Percentiles rank a stretch among this genome's conserved stretches.
phyloP scores from a whole-genome alignment of 2,329 filamentous ascomycete species.

The Zymoseptoria tritici region DNA sequence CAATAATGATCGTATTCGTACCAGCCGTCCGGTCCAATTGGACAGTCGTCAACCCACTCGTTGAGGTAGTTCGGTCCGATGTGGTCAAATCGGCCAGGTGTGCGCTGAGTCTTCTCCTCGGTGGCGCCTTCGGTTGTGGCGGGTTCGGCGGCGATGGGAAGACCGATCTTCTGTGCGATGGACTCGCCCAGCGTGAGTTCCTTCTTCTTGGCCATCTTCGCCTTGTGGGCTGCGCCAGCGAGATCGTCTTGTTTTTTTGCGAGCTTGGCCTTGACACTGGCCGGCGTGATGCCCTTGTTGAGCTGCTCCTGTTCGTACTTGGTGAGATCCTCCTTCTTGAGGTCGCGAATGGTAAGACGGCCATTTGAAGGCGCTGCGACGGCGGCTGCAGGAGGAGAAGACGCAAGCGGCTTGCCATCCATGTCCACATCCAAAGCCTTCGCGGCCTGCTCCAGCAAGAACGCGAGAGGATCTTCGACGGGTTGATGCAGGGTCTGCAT shows the following conservation, averaged over 20 bases:
- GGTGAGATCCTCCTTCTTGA: slow-evolving; percentile 9
- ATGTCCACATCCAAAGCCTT: slow-evolving; percentile 43
- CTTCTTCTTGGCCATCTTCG: slow-evolving; percentile 11
- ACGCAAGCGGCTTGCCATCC: slow-evolving; percentile 30
- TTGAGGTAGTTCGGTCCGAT: not conserved
- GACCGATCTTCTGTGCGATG: slow-evolving; percentile 23
- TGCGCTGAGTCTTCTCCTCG: slow-evolving; percentile 2
- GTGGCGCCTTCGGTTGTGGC: slow-evolving; percentile 1
- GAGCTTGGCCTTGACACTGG: slow-evolving; percentile 10
- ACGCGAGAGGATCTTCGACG: slow-evolving; percentile 51
- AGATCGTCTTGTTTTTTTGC: slow-evolving; percentile 15
- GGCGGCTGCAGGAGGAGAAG: not conserved
- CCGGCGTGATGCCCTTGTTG: slow-evolving; percentile 7
- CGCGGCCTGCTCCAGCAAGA: slow-evolving; percentile 46
- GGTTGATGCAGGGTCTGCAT: slow-evolving; percentile 46
- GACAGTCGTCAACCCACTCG: not conserved
- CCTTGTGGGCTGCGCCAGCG: slow-evolving; percentile 13
- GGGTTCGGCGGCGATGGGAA: slow-evolving; percentile 2
- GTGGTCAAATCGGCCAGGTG: slow-evolving; percentile 2
- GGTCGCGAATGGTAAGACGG: slow-evolving; percentile 12
- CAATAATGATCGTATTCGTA: not conserved
- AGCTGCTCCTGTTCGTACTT: slow-evolving; percentile 8
- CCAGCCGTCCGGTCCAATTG: not conserved
- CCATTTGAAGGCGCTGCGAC: not conserved
- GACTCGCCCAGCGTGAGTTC: slow-evolving; percentile 25